These are phyloP conservation scores for Hypholoma fasciculare DNA, from an alignment of 768 basidiomycete species.

Conservation along the genomic window DNA sequence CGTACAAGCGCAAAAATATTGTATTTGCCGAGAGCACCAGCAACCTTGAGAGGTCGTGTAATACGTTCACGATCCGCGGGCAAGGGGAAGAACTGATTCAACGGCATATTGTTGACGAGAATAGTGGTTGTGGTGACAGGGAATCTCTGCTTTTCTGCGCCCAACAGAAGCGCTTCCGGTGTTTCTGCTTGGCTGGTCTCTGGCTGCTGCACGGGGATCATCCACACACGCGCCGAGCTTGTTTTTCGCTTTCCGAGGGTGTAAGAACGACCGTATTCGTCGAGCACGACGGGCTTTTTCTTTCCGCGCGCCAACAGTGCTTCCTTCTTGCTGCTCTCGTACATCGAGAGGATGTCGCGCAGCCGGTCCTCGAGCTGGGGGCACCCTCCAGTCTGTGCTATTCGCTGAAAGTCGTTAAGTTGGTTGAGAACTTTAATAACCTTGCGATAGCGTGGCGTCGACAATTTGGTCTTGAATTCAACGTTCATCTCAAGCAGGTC, in stretches of 20 bases:
- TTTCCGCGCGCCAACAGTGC: slow-evolving; percentile 45
- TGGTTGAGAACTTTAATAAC: slow-evolving; percentile 63
- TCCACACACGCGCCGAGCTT: slow-evolving; percentile 90
- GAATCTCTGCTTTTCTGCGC: slow-evolving; percentile 16
- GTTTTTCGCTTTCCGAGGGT: slow-evolving; percentile 88
- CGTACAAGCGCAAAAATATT: slow-evolving; percentile 74
- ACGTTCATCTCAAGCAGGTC: slow-evolving; percentile 55
- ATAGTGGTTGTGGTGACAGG: slow-evolving; percentile 59
- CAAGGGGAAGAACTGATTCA: slow-evolving; percentile 76
- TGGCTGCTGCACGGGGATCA: slow-evolving; percentile 61
- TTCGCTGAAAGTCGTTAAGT: slow-evolving; percentile 60
- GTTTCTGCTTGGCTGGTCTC: slow-evolving; percentile 6
- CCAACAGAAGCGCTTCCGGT: slow-evolving; percentile 27
- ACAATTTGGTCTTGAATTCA: slow-evolving; percentile 60
- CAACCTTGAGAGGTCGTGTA: slow-evolving; percentile 80
- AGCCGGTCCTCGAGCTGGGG: slow-evolving; percentile 54
- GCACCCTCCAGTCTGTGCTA: slow-evolving; percentile 60
- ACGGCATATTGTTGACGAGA: slow-evolving; percentile 82
- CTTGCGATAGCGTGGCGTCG: slow-evolving; percentile 69
- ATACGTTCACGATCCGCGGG: slow-evolving; percentile 79
- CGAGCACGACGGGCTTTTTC: slow-evolving; percentile 61
- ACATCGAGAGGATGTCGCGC: slow-evolving; percentile 53
- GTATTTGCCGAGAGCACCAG: slow-evolving; percentile 83
- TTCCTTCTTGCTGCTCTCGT: slow-evolving; percentile 65
- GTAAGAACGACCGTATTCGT: slow-evolving; percentile 82